These are phyloP conservation scores for Fonsecaea monophora DNA, from an alignment of 2,329 filamentous ascomycete genomes.

Conservation along the genomic window DNA sequence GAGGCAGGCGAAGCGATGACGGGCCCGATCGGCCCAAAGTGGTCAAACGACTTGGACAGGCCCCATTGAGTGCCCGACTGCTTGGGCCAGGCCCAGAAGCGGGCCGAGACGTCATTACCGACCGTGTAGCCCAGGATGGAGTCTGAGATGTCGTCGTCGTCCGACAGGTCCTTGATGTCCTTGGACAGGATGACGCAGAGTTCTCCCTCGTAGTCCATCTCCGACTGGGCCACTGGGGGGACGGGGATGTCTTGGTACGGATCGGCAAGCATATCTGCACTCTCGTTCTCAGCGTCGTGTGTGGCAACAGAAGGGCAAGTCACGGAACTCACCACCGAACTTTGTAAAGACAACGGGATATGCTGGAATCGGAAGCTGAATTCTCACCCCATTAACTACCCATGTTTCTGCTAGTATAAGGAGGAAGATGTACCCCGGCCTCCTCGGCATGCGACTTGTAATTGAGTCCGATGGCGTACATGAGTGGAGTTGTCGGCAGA, in stretches of 20 bases:
- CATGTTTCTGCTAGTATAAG: neutral
- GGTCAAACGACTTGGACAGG: constrained; percentile 49
- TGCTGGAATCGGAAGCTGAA: constrained; percentile 7
- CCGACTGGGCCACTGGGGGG: neutral
- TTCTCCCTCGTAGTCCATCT: constrained; percentile 51
- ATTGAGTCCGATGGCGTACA: constrained; percentile 55
- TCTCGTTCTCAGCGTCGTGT: neutral
- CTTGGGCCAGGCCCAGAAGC: constrained; percentile 47
- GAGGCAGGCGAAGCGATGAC: constrained; percentile 49
- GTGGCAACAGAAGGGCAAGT: neutral
- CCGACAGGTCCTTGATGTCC: constrained; percentile 42
- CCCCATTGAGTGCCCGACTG: constrained; percentile 45
- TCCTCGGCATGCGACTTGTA: constrained; percentile 50
- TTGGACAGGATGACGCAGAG: constrained; percentile 45
- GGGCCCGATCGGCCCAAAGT: constrained; percentile 53
- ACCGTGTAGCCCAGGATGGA: constrained; percentile 50
- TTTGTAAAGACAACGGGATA: constrained; percentile 14
- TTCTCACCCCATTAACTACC: neutral
- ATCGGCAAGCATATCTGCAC: neutral
- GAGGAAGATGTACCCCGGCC: constrained; percentile 41
- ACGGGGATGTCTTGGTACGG: constrained; percentile 7
- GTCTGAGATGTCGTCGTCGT: constrained; percentile 43
- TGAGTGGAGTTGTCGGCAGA: constrained; percentile 40
- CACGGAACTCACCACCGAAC: neutral
- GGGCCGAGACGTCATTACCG: constrained; percentile 49